These are phyloP conservation scores for Phytophthora melonis DNA, from an alignment of 352 stramenopile species.

Conservation along the genomic window DNA sequence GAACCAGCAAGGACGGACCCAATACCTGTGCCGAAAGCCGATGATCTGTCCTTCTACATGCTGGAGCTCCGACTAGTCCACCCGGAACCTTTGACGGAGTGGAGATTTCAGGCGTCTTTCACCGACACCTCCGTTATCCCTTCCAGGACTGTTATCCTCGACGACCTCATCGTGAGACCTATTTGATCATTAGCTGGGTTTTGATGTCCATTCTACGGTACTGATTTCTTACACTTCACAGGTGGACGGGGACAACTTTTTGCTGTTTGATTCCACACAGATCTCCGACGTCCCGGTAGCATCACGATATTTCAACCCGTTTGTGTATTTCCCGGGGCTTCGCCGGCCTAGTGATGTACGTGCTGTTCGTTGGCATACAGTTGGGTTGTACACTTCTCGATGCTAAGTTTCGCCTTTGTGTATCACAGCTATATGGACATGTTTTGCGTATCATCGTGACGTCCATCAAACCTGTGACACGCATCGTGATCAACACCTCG, in stretches of 20 bases:
- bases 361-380: background rate
- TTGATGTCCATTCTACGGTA: background rate
- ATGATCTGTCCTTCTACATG: slow-evolving; percentile 59
- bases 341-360: slow-evolving; percentile 54
- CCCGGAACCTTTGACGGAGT: slow-evolving; percentile 42
- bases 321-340: slow-evolving; percentile 56
- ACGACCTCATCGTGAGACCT: slow-evolving; percentile 48
- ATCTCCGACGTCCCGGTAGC: slow-evolving; percentile 1
- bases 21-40: slow-evolving; percentile 17
- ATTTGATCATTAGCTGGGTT: background rate
- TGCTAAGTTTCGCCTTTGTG: slow-evolving; percentile 1
- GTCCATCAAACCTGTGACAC: slow-evolving; percentile 46
- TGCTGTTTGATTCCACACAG: slow-evolving; percentile 42
- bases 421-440: slow-evolving; percentile 58
- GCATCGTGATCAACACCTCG: slow-evolving; percentile 64
- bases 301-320: slow-evolving; percentile 49
- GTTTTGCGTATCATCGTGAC: slow-evolving; percentile 57
- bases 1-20: background rate
- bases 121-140: slow-evolving; percentile 46
- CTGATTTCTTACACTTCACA: slow-evolving; percentile 18
- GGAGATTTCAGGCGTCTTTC: slow-evolving; percentile 60
- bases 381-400: background rate
- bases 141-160: slow-evolving; percentile 41
- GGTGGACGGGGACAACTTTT: slow-evolving; percentile 55
- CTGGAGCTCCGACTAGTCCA: slow-evolving; percentile 63